Conservation (phyloP, 176 grass and related monocot genomes). For the Lolium perenne region DNA sequence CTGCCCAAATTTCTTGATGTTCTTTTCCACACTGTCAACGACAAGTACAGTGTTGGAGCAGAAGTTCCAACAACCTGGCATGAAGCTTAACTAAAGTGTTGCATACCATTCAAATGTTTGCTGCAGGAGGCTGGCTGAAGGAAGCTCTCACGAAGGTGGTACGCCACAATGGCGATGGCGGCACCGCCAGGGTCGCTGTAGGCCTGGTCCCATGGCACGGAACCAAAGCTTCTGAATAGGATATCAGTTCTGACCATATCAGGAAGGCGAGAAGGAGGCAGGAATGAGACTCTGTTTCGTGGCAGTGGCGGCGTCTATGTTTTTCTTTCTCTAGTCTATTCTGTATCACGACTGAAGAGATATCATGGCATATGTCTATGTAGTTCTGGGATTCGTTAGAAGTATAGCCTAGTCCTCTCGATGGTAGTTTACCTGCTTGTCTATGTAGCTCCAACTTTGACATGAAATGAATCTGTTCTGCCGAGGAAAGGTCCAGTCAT, state of each 20-base stretch:
- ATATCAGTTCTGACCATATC: conserved; percentile 54
- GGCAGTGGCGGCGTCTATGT: too few relatives aligned
- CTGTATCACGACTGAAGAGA: too few relatives aligned
- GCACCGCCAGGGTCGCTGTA: too few relatives aligned
- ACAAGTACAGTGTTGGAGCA: neutral
- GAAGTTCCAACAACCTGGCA: neutral
- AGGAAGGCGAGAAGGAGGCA: conserved; percentile 20
- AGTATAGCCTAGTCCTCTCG: neutral
- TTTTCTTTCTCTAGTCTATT: neutral
- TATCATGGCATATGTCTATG: neutral
- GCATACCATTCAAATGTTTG: conserved; percentile 32
- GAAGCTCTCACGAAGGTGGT: conserved; percentile 69
- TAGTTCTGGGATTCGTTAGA: neutral
- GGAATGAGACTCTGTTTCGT: neutral
- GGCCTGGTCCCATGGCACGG: neutral
- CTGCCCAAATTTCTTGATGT: neutral
- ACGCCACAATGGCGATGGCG: neutral
- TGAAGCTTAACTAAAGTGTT: conserved; percentile 31
- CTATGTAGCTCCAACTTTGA: neutral
- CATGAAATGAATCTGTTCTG: neutral
- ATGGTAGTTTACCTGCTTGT: neutral
- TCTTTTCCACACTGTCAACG: conserved; percentile 18
- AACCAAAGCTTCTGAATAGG: conserved; percentile 19
- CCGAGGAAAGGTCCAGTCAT: neutral
- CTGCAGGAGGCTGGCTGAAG: conserved; percentile 53